Evolutionary conservation across 306 rosid species (phyloP).

Genomic region (Trifolium subterraneum): DNA sequence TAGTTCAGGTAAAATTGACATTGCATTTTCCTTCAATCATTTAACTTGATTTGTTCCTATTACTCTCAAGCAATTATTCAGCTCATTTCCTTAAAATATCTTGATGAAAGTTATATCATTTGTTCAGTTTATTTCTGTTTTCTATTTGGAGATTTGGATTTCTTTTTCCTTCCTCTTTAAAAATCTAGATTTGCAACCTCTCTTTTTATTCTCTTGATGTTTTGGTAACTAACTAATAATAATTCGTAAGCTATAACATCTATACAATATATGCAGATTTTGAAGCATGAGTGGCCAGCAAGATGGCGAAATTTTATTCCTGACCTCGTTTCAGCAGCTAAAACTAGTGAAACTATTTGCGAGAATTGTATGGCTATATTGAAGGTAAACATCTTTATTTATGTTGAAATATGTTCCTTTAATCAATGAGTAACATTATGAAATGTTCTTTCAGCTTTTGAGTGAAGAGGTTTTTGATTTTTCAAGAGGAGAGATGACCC

Average conservation of each 20-base stretch:
- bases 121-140: neutral
- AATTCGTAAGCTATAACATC: neutral
- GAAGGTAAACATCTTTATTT: conserved; percentile 59
- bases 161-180: neutral
- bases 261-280: conserved; percentile 57
- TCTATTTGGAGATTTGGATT: neutral
- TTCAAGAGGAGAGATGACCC: conserved; percentile 66
- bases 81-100: neutral
- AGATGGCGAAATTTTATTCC: conserved; percentile 94
- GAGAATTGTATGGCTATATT: conserved; percentile 96
- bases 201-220: neutral
- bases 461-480: conserved; percentile 66
- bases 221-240: conserved; percentile 20
- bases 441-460: conserved; percentile 49
- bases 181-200: neutral
- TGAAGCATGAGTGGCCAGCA: conserved; percentile 99
- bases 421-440: conserved; percentile 22
- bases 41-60: conserved; percentile 1
- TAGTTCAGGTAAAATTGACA: conserved; percentile 79
- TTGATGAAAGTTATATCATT: neutral
- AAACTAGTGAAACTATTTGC: conserved; percentile 93
- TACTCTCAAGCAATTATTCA: neutral
- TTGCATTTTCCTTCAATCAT: conserved; percentile 12
- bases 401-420: conserved; percentile 16
- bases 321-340: conserved; percentile 90